Percentiles rank a stretch among this genome's conserved stretches.
Conservation (phyloP, 108 stramenopile genomes). For the Discostella stelligeroides region DNA sequence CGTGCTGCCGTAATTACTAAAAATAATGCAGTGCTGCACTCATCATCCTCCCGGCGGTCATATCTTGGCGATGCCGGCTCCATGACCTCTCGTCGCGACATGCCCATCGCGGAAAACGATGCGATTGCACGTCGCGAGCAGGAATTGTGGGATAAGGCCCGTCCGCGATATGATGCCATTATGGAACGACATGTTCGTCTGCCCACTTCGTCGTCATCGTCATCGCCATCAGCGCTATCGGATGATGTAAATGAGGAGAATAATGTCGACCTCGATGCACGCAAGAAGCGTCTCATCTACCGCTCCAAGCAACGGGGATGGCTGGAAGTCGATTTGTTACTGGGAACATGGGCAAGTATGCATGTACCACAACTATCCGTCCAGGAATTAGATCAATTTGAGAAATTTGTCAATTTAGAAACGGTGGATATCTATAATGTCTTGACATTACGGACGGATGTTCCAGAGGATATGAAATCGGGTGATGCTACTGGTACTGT, state of each 20-base stretch:
- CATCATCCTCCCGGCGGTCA: conserved; percentile 18
- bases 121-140: conserved; percentile 57
- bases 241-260: conserved; percentile 22
- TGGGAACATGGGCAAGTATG: conserved; percentile 97
- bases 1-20: too few relatives aligned
- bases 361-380: conserved; percentile 77
- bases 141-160: conserved; percentile 64
- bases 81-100: conserved; percentile 44
- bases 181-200: conserved; percentile 64
- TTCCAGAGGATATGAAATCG: conserved; percentile 72
- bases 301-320: conserved; percentile 98
- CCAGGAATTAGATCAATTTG: conserved; percentile 91
- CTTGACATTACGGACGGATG: conserved; percentile 82
- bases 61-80: conserved; percentile 84
- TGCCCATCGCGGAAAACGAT: conserved; percentile 1
- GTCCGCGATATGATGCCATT: conserved; percentile 71
- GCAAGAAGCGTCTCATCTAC: conserved; percentile 93
- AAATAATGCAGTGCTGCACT: too few relatives aligned
- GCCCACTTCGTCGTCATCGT: too few relatives aligned
- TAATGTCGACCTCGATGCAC: conserved; percentile 63
- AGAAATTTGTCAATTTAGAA: conserved; percentile 96
- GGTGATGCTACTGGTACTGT: not conserved
- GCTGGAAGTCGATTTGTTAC: conserved; percentile 96
- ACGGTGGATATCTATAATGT: conserved; percentile 99
- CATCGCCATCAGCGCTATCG: too few relatives aligned